These are phyloP conservation scores for Candida patagonica DNA, from an alignment of 805 yeast genomes.

Conservation along the genomic window DNA sequence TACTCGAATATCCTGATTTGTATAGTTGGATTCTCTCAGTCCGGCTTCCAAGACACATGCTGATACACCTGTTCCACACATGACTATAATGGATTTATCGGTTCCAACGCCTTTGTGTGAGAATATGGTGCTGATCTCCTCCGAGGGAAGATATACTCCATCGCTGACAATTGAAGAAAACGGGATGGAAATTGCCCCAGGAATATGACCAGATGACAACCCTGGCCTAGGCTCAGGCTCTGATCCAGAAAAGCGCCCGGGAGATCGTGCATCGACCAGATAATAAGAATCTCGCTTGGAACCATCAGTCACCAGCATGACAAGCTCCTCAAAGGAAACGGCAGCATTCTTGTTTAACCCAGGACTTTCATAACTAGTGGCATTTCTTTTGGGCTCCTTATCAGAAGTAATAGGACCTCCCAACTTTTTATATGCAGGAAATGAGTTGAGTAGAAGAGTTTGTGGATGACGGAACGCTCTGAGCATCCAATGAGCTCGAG, in stretches of 20 bases:
- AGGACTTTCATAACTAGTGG: conserved; percentile 19
- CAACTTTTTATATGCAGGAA: conserved; percentile 37
- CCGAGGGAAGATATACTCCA: conserved; percentile 39
- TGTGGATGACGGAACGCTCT: conserved; percentile 66
- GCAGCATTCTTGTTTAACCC: conserved; percentile 41
- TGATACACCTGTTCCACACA: conserved; percentile 97
- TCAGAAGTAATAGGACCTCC: conserved; percentile 34
- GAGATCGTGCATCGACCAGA: conserved; percentile 75
- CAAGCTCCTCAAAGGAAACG: conserved; percentile 56
- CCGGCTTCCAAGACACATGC: conserved; percentile 84
- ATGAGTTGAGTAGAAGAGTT: conserved; percentile 66
- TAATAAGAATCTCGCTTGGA: conserved; percentile 28
- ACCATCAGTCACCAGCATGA: conserved; percentile 43
- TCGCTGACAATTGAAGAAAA: conserved; percentile 49
- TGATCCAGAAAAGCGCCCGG: conserved; percentile 64
- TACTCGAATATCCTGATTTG: conserved; percentile 27
- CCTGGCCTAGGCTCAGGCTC: conserved; percentile 89
- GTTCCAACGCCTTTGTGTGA: conserved; percentile 29
- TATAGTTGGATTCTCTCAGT: conserved; percentile 40
- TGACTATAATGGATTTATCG: conserved; percentile 60
- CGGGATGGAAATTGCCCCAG: conserved; percentile 71
- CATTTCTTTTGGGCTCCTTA: conserved; percentile 13
- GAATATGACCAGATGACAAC: conserved; percentile 80
- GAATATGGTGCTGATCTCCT: conserved; percentile 41
- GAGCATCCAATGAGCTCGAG: conserved; percentile 90